Base-by-base conservation (phyloP, 495 filamentous ascomycete species). In the Hyaloscypha finlandica region DNA sequence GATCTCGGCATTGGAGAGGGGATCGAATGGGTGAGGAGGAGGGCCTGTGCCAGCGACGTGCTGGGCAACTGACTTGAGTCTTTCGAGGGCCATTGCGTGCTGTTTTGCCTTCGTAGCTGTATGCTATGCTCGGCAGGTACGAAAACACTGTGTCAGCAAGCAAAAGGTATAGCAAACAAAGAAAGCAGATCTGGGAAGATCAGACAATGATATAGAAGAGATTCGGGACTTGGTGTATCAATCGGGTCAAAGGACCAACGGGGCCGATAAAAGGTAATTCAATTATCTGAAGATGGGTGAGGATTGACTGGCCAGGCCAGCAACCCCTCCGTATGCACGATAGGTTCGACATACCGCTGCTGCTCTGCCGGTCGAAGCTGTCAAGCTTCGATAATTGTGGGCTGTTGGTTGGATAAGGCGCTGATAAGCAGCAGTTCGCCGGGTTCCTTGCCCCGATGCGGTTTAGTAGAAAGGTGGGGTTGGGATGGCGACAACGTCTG, bases 21-120 rank as follows among this genome's bases (percentile, higher is more conserved):
- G 94, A 70, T 97, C 94, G 68, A 97, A 87, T 14, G 94, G 94
- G 74, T 98, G 89, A 52, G 88, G 87, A 39, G 82, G 81, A 16
- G 80, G 77, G 29, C 79, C 68, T 31, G 79, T 80, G 60, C 84
- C 85, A 65, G 79, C 83, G 77, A 92, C 79, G 74, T 91, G 89
- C 55, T 84, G 78, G 71, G 85, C 80, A 74, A 92, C 79, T 74
- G 90, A 87, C 76, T 89, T 86, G 39, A 92, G 82, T 69, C 88
- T 84, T 68, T 91, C 86, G 69, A 89, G 82, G 69, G 86, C 87
- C 88, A 90, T 90, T 73, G 58, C 53, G 42, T 48, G n/a, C 29
- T 12, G 11, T 0, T 48, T 39, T 53, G 30, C 64, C 9, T 54
- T 16, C 12, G 59, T 4, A 20, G 57, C 12, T 22, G 20, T 31